phyloP scores from a whole-genome alignment of 78 protist genomes.

The Dictyostelium firmibasis region DNA sequence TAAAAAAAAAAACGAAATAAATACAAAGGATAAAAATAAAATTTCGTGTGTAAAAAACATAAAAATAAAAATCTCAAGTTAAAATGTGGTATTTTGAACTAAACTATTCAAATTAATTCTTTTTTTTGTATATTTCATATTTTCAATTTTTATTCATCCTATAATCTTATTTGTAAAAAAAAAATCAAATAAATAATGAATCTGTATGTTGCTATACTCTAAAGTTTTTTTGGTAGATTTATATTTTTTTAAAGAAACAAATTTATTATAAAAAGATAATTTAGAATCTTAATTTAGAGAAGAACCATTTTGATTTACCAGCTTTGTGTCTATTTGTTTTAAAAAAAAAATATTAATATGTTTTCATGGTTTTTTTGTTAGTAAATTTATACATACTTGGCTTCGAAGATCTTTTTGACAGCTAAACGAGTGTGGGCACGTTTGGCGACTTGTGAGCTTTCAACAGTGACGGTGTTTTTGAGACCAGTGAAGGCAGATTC shows the following conservation, averaged over 20 bases:
- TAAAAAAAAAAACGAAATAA: neutral
- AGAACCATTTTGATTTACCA: conserved; percentile 99
- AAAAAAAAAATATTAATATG: too few relatives aligned
- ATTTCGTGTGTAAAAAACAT: too few relatives aligned
- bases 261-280: conserved; percentile 20
- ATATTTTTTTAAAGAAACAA: neutral
- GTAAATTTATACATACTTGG: conserved; percentile 9
- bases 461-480: conserved; percentile 65
- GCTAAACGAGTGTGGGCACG: conserved; percentile 56
- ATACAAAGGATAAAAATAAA: neutral
- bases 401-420: conserved; percentile 55
- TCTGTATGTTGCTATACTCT: neutral
- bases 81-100: neutral
- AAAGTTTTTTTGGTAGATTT: neutral
- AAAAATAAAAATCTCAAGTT: neutral
- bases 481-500: conserved; percentile 76
- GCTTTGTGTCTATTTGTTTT: conserved; percentile 78
- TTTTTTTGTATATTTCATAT: neutral
- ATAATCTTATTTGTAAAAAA: neutral
- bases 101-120: neutral
- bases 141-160: neutral
- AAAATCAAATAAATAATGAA: neutral
- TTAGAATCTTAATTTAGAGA: conserved; percentile 95
- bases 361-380: neutral
- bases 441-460: conserved; percentile 76